Evolutionary conservation across 2,329 filamentous ascomycete genomes (phyloP).

Genomic region (Pseudogymnoascus verrucosus): DNA sequence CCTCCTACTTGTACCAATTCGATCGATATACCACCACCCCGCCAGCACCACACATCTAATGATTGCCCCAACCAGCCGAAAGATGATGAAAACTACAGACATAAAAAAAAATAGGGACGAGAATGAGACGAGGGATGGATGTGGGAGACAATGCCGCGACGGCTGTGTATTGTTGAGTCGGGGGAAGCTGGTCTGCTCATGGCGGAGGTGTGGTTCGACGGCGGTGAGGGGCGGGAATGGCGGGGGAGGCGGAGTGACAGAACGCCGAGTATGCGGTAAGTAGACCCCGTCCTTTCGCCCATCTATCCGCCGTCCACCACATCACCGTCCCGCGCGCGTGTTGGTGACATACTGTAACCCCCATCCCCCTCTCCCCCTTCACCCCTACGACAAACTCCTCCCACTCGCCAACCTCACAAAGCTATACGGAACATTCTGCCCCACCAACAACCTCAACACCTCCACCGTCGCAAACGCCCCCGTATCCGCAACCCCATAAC

Average conservation of each 20-base stretch:
- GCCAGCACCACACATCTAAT: neutral
- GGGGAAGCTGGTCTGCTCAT: neutral
- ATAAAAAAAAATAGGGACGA: neutral
- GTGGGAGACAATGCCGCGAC: no score
- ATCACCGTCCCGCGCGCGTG: neutral
- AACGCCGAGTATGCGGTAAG: neutral
- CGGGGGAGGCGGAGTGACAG: neutral
- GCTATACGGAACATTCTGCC: conserved; percentile 81
- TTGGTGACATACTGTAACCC: neutral
- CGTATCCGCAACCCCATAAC: conserved; percentile 72
- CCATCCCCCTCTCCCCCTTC: neutral
- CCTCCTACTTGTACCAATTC: neutral
- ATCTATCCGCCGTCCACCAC: neutral
- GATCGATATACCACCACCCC: neutral
- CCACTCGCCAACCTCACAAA: conserved; percentile 71
- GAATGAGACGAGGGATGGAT: neutral
- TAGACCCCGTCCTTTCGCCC: neutral
- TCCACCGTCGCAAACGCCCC: conserved; percentile 80
- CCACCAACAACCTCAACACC: conserved; percentile 67
- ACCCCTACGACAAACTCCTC: conserved; percentile 38
- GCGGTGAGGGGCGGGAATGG: neutral
- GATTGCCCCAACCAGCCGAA: neutral
- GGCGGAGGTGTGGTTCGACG: neutral
- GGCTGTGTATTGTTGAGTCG: no score
- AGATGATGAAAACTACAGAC: neutral